Evolutionary conservation across 2,329 filamentous ascomycete species (phyloP), one percentile per base, ranked within the genome.

Genomic region (Penicillium sp.): DNA sequence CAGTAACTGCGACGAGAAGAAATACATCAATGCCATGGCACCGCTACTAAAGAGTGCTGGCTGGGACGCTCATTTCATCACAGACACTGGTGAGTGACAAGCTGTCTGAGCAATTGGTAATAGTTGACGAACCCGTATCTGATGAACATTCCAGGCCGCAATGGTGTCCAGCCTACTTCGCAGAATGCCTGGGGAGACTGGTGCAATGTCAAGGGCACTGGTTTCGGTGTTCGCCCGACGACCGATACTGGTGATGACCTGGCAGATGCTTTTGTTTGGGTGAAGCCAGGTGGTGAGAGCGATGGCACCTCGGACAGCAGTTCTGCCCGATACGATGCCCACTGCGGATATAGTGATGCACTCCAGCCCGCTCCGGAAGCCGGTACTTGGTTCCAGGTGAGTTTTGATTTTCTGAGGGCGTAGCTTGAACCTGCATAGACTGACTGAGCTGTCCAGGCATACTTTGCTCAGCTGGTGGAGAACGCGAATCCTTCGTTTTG

Each of bases 341-440:
- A 82, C 71, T 87, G 84, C 58, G 83, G 84, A 24, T 72, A 76
- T 8, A 58, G 71, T 1, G 79, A 82, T 61, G 73, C 86, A 1
- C 74, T 88, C 36, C 70, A 83, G 70, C 87, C 87, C 2, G 86
- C 87, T 1, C 87, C 87, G 26, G 85, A 90, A 71, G 87, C 88
- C 9, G 87, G 88, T 26, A 75, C 78, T 8, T 91, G 87, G 87
- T 88, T 88, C 71, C 71, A 81, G 65, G 77, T 76, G 6, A 73
- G 78, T 65, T 71, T 74, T 31, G 55, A 71, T 58, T 66, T 63
- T 19, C 14, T 5, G 8, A 23, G 5, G 19, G n/a, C 16, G 18
- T 8, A 16, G 13, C 18, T 29, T 29, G 7, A 2, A n/a, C n/a
- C 8, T 16, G 9, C n/a, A 21, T 31, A 31, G 18, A 26, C 42